These are phyloP conservation scores for Penstemon newberryi DNA, from an alignment of 257 asterid species.

Conservation along the genomic window DNA sequence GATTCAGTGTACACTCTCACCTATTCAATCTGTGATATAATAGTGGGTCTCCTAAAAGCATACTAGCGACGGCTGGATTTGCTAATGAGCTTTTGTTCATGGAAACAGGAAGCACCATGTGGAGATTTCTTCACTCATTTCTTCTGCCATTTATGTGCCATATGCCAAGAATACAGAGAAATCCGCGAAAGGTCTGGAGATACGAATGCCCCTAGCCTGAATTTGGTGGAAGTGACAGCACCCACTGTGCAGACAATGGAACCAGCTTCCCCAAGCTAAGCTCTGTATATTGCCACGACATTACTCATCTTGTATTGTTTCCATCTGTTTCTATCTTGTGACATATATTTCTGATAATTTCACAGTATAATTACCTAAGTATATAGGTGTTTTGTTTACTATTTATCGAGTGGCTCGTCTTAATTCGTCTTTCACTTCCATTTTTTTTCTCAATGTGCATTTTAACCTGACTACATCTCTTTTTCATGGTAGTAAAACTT, in stretches of 20 bases:
- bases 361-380: too few relatives aligned
- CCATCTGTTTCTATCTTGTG: conserved; percentile 11
- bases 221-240: conserved; percentile 58
- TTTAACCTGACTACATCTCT: too few relatives aligned
- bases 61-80: neutral
- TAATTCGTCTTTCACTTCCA: too few relatives aligned
- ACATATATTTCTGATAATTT: too few relatives aligned
- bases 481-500: too few relatives aligned
- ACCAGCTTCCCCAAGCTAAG: conserved; percentile 40
- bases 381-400: too few relatives aligned
- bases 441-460: too few relatives aligned
- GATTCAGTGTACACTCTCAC: neutral
- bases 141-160: conserved; percentile 87
- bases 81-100: too few relatives aligned
- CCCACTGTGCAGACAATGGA: conserved; percentile 86
- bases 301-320: conserved; percentile 12
- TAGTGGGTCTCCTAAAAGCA: neutral
- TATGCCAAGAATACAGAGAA: conserved; percentile 93
- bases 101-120: conserved; percentile 81
- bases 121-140: conserved; percentile 84
- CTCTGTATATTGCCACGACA: conserved; percentile 2
- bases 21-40: neutral
- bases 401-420: too few relatives aligned
- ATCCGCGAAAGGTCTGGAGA: conserved; percentile 68
- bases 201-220: conserved; percentile 34